These are phyloP conservation scores for Aspergillus hancockii DNA, from an alignment of 495 filamentous ascomycete species.

Conservation along the genomic window DNA sequence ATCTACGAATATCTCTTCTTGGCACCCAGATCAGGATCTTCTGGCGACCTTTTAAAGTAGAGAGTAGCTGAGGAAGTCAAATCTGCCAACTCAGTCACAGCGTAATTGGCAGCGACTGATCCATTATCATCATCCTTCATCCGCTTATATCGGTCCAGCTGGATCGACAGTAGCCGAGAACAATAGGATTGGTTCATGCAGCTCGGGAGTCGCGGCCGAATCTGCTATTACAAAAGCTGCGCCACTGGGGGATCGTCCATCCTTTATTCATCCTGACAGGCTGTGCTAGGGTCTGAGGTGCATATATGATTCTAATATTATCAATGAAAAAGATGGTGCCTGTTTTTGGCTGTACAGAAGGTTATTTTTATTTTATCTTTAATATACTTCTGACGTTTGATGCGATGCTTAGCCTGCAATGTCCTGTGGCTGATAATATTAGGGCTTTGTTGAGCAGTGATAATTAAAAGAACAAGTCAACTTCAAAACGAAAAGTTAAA, in stretches of 20 bases:
- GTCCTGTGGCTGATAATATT: background rate
- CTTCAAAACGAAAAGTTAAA: no score
- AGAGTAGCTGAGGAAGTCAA: background rate
- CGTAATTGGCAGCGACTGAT: background rate
- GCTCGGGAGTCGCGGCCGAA: conserved; percentile 1
- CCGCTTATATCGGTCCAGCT: background rate
- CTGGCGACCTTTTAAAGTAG: background rate
- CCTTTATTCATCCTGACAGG: conserved; percentile 9
- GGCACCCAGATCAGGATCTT: background rate
- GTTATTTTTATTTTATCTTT: background rate
- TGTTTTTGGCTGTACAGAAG: background rate
- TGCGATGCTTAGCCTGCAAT: background rate
- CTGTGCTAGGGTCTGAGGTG: background rate
- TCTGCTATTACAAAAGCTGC: conserved; percentile 12
- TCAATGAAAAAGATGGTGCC: background rate
- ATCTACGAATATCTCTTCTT: conserved; percentile 2
- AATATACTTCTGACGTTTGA: background rate
- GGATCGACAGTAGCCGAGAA: background rate
- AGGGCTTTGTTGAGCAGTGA: no score
- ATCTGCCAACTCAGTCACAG: background rate
- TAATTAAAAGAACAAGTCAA: no score
- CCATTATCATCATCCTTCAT: background rate
- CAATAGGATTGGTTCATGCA: conserved; percentile 8
- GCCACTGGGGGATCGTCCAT: conserved; percentile 11
- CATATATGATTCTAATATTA: conserved; percentile 8